These are phyloP conservation scores for Eimeria necatrix DNA, from an alignment of 169 alveolate species.

Conservation along the genomic window DNA sequence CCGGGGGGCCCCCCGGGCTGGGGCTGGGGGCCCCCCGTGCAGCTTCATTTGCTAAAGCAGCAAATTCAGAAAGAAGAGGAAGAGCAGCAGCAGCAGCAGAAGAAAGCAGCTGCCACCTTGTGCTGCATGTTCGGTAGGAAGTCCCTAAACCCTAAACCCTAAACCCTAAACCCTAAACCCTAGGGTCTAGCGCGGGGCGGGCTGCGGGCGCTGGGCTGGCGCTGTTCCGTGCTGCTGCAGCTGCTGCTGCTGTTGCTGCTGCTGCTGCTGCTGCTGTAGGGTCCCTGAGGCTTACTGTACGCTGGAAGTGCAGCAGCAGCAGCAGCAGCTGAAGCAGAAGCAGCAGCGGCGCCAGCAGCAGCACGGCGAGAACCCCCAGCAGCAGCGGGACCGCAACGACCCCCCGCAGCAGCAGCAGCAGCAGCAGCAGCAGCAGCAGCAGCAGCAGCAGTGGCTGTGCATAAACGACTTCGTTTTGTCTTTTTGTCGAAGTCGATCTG, in stretches of 20 bases:
- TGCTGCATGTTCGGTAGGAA: slow-evolving; percentile 49
- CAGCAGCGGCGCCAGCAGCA: neutral
- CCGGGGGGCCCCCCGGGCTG: slow-evolving; percentile 3
- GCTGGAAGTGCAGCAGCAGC: slow-evolving; percentile 28
- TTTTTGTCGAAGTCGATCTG: slow-evolving; percentile 12
- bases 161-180: slow-evolving; percentile 19
- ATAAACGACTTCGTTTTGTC: slow-evolving; percentile 68
- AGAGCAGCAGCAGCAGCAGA: slow-evolving; percentile 5
- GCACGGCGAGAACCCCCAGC: neutral
- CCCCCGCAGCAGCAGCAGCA: neutral
- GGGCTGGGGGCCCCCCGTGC: slow-evolving; percentile 45
- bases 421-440: slow-evolving; percentile 1
- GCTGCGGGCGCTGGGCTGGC: too few relatives aligned
- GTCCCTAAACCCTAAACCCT: slow-evolving; percentile 15
- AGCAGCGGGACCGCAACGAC: neutral
- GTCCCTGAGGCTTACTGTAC: slow-evolving; percentile 53
- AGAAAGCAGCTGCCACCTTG: slow-evolving; percentile 53
- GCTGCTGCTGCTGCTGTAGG: slow-evolving; percentile 48
- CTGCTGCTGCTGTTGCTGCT: neutral
- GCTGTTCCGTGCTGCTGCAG: neutral
- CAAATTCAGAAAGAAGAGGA: neutral
- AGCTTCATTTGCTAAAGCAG: slow-evolving; percentile 25
- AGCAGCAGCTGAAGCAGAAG: neutral
- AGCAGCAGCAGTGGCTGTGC: slow-evolving; percentile 20
- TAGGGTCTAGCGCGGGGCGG: neutral